Conservation (phyloP, 2,329 filamentous ascomycete genomes). For the Trichoderma afroharzianum region DNA sequence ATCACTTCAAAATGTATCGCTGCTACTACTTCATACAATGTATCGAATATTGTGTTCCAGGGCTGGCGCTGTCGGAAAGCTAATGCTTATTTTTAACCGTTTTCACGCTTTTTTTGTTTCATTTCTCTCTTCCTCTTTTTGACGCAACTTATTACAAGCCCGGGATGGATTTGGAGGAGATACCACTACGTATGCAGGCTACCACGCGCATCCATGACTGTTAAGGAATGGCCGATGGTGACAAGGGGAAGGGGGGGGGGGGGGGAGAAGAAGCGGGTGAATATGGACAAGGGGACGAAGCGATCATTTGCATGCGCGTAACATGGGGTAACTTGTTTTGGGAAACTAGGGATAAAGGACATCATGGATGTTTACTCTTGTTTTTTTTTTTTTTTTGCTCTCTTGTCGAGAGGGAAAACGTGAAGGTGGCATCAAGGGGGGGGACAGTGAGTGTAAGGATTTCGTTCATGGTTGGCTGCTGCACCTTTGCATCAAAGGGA, state of each 20-base stretch:
- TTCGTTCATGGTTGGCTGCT: not conserved
- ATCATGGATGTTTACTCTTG: not conserved
- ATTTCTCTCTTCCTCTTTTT: not conserved
- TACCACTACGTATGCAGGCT: conserved; percentile 21
- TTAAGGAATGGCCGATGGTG: not conserved
- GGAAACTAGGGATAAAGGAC: not conserved
- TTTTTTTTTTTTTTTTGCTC: not conserved
- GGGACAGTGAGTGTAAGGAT: not conserved
- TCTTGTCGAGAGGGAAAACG: not conserved
- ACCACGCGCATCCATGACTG: not conserved
- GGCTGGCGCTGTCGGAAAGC: conserved; percentile 17
- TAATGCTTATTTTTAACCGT: not conserved
- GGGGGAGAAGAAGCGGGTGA: not conserved
- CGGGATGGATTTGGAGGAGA: conserved; percentile 24
- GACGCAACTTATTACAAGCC: conserved; percentile 14
- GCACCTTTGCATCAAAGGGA: not conserved
- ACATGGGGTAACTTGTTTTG: not conserved
- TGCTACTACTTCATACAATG: conserved; percentile 9
- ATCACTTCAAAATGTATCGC: conserved; percentile 4
- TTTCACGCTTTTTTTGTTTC: not conserved
- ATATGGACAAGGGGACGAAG: not conserved
- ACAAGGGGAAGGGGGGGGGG: not conserved
- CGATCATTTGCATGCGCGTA: not conserved
- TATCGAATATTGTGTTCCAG: conserved; percentile 6
- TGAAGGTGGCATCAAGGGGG: not conserved